phyloP scores from a whole-genome alignment of 1,284 basidiomycete genomes.

The Thecaphora thlaspeos region DNA sequence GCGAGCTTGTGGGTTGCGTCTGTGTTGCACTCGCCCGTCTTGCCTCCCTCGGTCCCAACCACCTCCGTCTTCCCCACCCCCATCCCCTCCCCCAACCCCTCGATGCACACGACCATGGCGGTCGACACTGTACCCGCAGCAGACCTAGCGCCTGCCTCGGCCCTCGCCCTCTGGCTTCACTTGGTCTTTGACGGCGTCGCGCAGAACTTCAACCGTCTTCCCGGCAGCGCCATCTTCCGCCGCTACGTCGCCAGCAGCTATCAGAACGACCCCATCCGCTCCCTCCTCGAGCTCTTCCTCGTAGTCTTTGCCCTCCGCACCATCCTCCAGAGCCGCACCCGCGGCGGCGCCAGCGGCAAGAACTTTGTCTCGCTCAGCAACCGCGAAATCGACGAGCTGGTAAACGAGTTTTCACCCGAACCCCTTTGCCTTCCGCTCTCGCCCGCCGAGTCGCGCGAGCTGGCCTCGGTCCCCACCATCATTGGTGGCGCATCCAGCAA shows the following conservation, averaged over 20 bases:
- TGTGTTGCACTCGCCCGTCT: no score
- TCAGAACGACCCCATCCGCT: slow-evolving; percentile 80
- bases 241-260: slow-evolving; percentile 79
- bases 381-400: slow-evolving; percentile 96
- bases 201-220: slow-evolving; percentile 62
- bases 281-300: slow-evolving; percentile 84
- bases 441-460: slow-evolving; percentile 68
- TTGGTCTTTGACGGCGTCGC: slow-evolving; percentile 7
- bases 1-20: no score
- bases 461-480: slow-evolving; percentile 75
- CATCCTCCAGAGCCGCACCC: slow-evolving; percentile 80
- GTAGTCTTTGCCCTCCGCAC: slow-evolving; percentile 81
- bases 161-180: slow-evolving; percentile 23
- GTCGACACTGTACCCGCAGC: no score
- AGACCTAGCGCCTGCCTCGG: slow-evolving; percentile 4
- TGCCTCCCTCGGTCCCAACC: no score
- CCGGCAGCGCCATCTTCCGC: slow-evolving; percentile 82
- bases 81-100: no score
- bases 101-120: no score
- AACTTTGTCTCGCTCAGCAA: slow-evolving; percentile 84
- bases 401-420: slow-evolving; percentile 91
- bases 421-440: slow-evolving; percentile 71
- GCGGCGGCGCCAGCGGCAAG: slow-evolving; percentile 79
- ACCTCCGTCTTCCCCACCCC: no score
- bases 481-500: slow-evolving; percentile 70